Percentiles rank a stretch among this genome's conserved stretches.
Conservation (phyloP, 495 filamentous ascomycete species). For the Barbatosphaeria neglecta region DNA sequence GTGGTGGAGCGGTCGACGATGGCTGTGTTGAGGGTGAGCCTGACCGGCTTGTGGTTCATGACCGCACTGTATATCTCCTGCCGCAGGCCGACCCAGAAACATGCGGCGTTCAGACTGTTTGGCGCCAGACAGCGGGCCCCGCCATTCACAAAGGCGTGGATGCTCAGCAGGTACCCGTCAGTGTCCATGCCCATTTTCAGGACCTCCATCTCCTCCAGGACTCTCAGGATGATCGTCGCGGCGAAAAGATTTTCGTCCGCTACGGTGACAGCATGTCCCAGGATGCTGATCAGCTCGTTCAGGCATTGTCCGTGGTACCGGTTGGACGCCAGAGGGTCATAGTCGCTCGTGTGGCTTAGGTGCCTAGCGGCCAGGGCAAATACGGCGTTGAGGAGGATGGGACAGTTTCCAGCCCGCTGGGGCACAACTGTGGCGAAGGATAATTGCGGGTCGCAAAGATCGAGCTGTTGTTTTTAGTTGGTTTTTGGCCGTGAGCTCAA, state of each 20-base stretch:
- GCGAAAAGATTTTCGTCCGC: conserved; percentile 49
- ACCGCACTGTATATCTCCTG: conserved; percentile 47
- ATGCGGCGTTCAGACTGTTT: conserved; percentile 33
- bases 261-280: conserved; percentile 38
- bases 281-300: conserved; percentile 35
- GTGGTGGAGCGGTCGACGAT: conserved; percentile 32
- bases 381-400: conserved; percentile 47
- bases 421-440: conserved; percentile 46
- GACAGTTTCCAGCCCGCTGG: conserved; percentile 32
- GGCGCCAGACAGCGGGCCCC: conserved; percentile 22
- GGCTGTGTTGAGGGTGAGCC: conserved; percentile 25
- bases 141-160: conserved; percentile 35
- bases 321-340: conserved; percentile 34
- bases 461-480: conserved; percentile 26
- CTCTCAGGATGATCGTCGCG: conserved; percentile 48
- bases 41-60: conserved; percentile 33
- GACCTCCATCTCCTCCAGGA: conserved; percentile 49
- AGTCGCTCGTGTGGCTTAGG: conserved; percentile 33
- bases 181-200: conserved; percentile 25
- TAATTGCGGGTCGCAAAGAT: conserved; percentile 43
- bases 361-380: conserved; percentile 47
- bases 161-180: conserved; percentile 38
- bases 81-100: conserved; percentile 46
- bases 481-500: neutral
- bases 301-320: conserved; percentile 41